A percentile compares a stretch with the other conserved stretches of the same genome.
Evolutionary conservation across 1,139 yeast species (phyloP).

Genomic region (Suhomyces anneliseae): DNA sequence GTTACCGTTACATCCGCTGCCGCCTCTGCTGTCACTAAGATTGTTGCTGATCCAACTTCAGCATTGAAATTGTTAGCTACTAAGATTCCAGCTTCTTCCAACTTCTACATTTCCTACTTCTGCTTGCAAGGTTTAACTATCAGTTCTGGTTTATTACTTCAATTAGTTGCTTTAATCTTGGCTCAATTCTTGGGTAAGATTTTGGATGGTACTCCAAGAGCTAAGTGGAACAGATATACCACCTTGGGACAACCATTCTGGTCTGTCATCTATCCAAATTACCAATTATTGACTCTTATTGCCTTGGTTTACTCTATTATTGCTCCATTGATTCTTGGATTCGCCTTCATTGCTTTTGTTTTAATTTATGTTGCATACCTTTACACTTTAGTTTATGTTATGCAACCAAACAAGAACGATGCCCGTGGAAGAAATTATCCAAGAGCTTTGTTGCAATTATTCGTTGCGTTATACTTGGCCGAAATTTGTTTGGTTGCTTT

Average conservation of each 20-base stretch:
- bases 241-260: constrained; percentile 46
- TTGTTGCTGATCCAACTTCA: constrained; percentile 48
- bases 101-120: constrained; percentile 59
- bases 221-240: constrained; percentile 47
- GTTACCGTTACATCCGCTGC: constrained; percentile 78
- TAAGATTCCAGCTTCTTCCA: constrained; percentile 68
- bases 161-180: constrained; percentile 45
- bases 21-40: constrained; percentile 65
- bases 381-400: constrained; percentile 55
- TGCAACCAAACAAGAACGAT: constrained; percentile 53
- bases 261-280: constrained; percentile 41
- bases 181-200: constrained; percentile 47
- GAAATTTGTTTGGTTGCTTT: constrained; percentile 66
- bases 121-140: constrained; percentile 46
- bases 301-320: constrained; percentile 43
- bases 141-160: constrained; percentile 40
- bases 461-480: constrained; percentile 65
- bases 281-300: constrained; percentile 40
- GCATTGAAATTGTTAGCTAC: constrained; percentile 59
- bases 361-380: constrained; percentile 61
- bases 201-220: constrained; percentile 43
- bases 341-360: constrained; percentile 45
- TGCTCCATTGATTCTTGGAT: constrained; percentile 50
- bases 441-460: constrained; percentile 62
- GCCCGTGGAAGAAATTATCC: constrained; percentile 69